Base-by-base conservation (phyloP, 2,329 filamentous ascomycete species). In the Gliomastix tumulicola region DNA sequence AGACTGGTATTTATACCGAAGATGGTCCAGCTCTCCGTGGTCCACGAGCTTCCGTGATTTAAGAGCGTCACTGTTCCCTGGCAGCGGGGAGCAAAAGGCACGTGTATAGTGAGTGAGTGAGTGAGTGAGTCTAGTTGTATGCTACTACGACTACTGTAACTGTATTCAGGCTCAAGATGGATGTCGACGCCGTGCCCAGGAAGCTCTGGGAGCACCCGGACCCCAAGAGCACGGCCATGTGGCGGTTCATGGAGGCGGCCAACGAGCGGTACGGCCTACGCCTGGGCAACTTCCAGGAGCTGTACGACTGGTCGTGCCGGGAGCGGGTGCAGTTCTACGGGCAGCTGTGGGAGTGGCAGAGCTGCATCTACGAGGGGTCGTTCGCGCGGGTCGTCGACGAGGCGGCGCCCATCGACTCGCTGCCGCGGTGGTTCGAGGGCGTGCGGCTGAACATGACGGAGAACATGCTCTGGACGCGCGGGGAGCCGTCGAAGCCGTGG, bases 341-440 rank as follows among this genome's bases (percentile, higher is more conserved):
- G 7, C 71, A 78, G 41, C 57, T 81, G 34, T 85, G 84, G 62
- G 62, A 75, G 18, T 68, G 67, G 36, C 62, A 73, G 41, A 66
- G 71, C 33, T 61, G 82, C 38, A 78, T 88, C 44, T 68, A 87
- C 48, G 68, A 72, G 23, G 84, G 84, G 21, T 60, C 56, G 5
- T 78, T 75, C 50, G 60, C 57, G 0, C 57, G 51, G 9, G 76
- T 83, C 2, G 79, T 92, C 4, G 84, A 94, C 51, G 80, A 86
- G 48, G 66, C 64, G 1, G 68, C 73, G 2, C 76, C 79, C 3
- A 86, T 94, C 55, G 80, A 87, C 41, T 65, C 68, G 13, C 69
- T 90, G 6, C 87, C 87, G 0, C 62, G 67, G 28, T 94, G 87
- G 87, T 94, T 92, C 55, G 63, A 76, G 2, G 87, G 87, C 21